These are phyloP conservation scores for Termitomyces sp. DNA, from an alignment of 768 basidiomycete species.

Conservation along the genomic window DNA sequence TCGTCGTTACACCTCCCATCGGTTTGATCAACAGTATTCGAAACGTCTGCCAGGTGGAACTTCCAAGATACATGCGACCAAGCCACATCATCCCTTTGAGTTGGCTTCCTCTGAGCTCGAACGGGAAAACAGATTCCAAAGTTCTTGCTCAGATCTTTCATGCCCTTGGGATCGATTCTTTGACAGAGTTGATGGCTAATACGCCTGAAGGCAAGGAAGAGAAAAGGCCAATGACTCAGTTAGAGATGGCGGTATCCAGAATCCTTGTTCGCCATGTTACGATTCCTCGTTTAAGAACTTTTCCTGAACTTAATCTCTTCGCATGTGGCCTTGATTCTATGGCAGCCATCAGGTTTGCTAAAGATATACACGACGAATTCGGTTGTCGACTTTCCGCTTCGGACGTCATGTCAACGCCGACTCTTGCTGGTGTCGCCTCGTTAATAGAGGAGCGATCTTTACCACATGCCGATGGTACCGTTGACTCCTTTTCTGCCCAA, in stretches of 20 bases:
- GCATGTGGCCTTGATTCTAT: constrained; percentile 27
- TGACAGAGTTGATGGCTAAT: constrained; percentile 17
- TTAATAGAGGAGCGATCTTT: constrained; percentile 2
- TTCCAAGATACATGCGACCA: constrained; percentile 48
- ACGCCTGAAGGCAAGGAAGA: not conserved
- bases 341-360: constrained; percentile 21
- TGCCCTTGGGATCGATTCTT: constrained; percentile 17
- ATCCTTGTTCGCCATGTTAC: constrained; percentile 18
- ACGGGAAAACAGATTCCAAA: constrained; percentile 31
- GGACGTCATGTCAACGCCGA: constrained; percentile 23
- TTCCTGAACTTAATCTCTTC: constrained; percentile 23
- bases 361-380: constrained; percentile 18
- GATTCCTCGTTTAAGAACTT: constrained; percentile 10
- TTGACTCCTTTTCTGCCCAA: constrained; percentile 1
- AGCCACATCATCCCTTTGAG: constrained; percentile 41
- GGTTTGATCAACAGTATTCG: constrained; percentile 26
- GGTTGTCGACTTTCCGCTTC: constrained; percentile 17
- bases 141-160: constrained; percentile 25
- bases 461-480: not conserved
- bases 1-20: constrained; percentile 15
- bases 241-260: constrained; percentile 14
- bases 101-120: constrained; percentile 40
- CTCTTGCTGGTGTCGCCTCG: constrained; percentile 19
- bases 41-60: constrained; percentile 30
- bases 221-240: constrained; percentile 13